phyloP scores from a whole-genome alignment of 2,329 filamentous ascomycete species.

The Taxawa tesnikishii region DNA sequence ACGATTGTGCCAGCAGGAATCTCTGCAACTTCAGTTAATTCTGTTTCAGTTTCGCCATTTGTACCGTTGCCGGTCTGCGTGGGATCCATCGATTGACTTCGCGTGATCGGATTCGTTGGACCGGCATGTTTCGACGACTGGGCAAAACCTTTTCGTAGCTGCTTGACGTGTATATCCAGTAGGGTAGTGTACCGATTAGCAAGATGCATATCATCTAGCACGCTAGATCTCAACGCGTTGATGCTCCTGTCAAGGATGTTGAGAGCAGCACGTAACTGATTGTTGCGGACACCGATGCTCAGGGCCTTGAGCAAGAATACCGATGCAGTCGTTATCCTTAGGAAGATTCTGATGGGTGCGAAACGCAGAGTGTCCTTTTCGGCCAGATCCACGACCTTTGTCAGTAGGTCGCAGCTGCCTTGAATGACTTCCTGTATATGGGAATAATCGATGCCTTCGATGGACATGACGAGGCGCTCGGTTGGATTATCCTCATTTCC shows the following conservation, averaged over 20 bases:
- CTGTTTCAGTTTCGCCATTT: no score
- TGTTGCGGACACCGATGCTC: slow-evolving; percentile 36
- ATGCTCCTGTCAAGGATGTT: slow-evolving; percentile 37
- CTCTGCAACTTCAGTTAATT: no score
- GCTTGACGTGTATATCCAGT: slow-evolving; percentile 33
- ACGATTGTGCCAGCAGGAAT: no score
- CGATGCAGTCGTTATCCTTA: slow-evolving; percentile 42
- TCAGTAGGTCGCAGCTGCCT: slow-evolving; percentile 38
- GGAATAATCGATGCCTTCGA: slow-evolving; percentile 38
- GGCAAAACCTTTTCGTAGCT: slow-evolving; percentile 24
- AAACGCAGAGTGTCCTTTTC: slow-evolving; percentile 36
- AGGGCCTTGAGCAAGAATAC: slow-evolving; percentile 42
- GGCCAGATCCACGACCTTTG: slow-evolving; percentile 36
- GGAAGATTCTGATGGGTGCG: slow-evolving; percentile 40
- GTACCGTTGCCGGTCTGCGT: no score
- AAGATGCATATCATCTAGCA: slow-evolving; percentile 40
- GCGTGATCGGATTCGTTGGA: no score
- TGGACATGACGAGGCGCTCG: neutral
- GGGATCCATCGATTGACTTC: neutral
- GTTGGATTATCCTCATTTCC: slow-evolving; percentile 27
- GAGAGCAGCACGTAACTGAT: slow-evolving; percentile 35
- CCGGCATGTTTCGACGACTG: slow-evolving; percentile 3
- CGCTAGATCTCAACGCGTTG: slow-evolving; percentile 34
- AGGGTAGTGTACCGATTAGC: slow-evolving; percentile 39
- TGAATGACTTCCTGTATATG: slow-evolving; percentile 46